phyloP scores from a whole-genome alignment of 2,329 filamentous ascomycete genomes.

The Claviceps sp. region DNA sequence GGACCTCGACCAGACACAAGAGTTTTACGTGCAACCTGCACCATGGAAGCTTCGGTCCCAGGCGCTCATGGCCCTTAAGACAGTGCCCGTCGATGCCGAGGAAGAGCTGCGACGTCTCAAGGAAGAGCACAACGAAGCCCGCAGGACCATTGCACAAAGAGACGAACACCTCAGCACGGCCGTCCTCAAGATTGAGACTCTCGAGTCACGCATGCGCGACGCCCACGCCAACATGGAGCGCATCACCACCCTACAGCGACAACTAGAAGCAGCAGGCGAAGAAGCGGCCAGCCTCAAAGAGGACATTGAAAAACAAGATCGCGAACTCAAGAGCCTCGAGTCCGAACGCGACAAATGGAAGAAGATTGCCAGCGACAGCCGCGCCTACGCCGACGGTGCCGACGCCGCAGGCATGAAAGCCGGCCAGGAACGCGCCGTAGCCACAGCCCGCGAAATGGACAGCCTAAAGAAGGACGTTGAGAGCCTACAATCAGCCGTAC shows the following conservation, averaged over 20 bases:
- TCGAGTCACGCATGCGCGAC: slow-evolving; percentile 78
- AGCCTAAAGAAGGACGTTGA: slow-evolving; percentile 55
- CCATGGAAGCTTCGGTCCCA: slow-evolving; percentile 78
- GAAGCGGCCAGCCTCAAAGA: slow-evolving; percentile 42
- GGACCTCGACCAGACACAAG: slow-evolving; percentile 58
- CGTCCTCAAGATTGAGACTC: slow-evolving; percentile 83
- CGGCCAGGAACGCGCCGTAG: slow-evolving; percentile 52
- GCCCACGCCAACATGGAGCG: slow-evolving; percentile 62
- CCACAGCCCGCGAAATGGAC: slow-evolving; percentile 61
- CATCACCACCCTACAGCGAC: slow-evolving; percentile 50
- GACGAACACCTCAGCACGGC: slow-evolving; percentile 78
- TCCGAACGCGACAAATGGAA: slow-evolving; percentile 57
- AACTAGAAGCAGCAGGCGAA: slow-evolving; percentile 39
- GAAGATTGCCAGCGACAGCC: slow-evolving; percentile 51
- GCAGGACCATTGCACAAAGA: slow-evolving; percentile 55
- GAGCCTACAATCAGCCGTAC: slow-evolving; percentile 49
- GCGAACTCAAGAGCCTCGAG: slow-evolving; percentile 51
- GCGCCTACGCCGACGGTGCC: slow-evolving; percentile 39
- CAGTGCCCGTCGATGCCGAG: slow-evolving; percentile 67
- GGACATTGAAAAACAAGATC: slow-evolving; percentile 53
- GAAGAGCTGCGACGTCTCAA: slow-evolving; percentile 71
- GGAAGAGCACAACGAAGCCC: slow-evolving; percentile 67
- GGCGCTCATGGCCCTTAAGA: slow-evolving; percentile 71
- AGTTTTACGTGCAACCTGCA: slow-evolving; percentile 62
- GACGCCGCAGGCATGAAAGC: slow-evolving; percentile 39